These are phyloP conservation scores for Phaeoacremonium minimum DNA, from an alignment of 2,329 filamentous ascomycete genomes.

Conservation along the genomic window DNA sequence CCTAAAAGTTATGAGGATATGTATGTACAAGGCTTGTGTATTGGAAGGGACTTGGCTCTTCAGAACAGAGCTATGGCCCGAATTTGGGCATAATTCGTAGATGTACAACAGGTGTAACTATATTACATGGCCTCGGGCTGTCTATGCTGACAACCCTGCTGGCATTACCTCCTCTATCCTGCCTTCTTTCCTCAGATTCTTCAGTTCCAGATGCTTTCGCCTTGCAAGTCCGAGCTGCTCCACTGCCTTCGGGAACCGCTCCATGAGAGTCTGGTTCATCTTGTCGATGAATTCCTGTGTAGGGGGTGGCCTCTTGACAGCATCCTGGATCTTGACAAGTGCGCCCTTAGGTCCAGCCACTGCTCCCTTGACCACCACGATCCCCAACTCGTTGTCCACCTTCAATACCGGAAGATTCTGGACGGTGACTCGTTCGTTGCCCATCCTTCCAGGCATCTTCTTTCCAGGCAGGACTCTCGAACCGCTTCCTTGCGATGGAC, in stretches of 20 bases:
- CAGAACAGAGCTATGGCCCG: too few species aligned
- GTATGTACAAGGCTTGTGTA: too few species aligned
- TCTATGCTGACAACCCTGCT: too few species aligned
- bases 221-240: slow-evolving; percentile 43
- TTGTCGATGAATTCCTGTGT: slow-evolving; percentile 42
- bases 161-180: slow-evolving; percentile 28
- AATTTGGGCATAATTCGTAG: too few species aligned
- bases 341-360: slow-evolving; percentile 87
- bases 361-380: slow-evolving; percentile 82
- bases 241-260: slow-evolving; percentile 42
- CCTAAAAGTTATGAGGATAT: too few species aligned
- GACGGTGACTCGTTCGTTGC: slow-evolving; percentile 78
- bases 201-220: slow-evolving; percentile 47
- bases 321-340: slow-evolving; percentile 81
- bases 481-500: slow-evolving; percentile 86
- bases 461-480: slow-evolving; percentile 92
- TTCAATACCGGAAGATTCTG: slow-evolving; percentile 89
- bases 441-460: slow-evolving; percentile 97
- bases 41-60: too few species aligned
- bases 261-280: slow-evolving; percentile 34
- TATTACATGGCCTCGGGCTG: too few species aligned
- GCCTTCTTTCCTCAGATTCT: slow-evolving; percentile 40
- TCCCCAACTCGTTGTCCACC: slow-evolving; percentile 80
- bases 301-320: slow-evolving; percentile 74
- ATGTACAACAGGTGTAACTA: slow-evolving; percentile 17